Evolutionary conservation across 2,329 filamentous ascomycete species (phyloP), one percentile per base, ranked within the genome.

Genomic region (Xylariales sp.): DNA sequence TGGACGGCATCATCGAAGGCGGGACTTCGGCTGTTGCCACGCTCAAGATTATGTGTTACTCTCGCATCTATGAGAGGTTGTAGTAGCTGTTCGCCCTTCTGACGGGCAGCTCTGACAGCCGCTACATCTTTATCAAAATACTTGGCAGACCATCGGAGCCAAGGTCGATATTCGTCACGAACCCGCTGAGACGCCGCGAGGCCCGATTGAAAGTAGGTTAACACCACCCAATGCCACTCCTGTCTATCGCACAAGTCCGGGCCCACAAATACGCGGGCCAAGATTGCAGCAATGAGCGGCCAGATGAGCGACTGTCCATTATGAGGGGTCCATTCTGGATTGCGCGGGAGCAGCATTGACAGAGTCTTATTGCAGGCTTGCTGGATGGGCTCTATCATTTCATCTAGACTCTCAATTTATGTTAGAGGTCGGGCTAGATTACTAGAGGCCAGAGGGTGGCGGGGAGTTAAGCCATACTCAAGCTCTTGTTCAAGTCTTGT

Each of bases 1-100:
- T 40, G 28, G n/a, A 44, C 29, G 17, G 33, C 40, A 30, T 46
- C 41, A 16, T 24, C 27, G 20, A 35, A 35, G 20, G 4, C 27
- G 23, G 8, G 23, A 8, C 23, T n/a, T n/a, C n/a, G 23, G 8
- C 23, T n/a, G 23, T n/a, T 25, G 23, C 8, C 23, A n/a, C 23
- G 8, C 8, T 25, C n/a, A n/a, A 8, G 23, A n/a, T 8, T 8
- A n/a, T 25, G 8, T 8, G 23, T n/a, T 8, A 25, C n/a, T 8
- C 23, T 8, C 8, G 23, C 23, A 8, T 25, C 23, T 25, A 25
- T 25, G 8, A 25, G 8, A n/a, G 23, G 23, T 25, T 25, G 8
- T n/a, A 25, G 23, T 8, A 25, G 8, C 8, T 8, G 8, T n/a
- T 25, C 8, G 23, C 23, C 23, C 23, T 25, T 25, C n/a, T n/a